Conservation (phyloP, 371 early-diverging fungal species). For the Saksenaea oblongispora region DNA sequence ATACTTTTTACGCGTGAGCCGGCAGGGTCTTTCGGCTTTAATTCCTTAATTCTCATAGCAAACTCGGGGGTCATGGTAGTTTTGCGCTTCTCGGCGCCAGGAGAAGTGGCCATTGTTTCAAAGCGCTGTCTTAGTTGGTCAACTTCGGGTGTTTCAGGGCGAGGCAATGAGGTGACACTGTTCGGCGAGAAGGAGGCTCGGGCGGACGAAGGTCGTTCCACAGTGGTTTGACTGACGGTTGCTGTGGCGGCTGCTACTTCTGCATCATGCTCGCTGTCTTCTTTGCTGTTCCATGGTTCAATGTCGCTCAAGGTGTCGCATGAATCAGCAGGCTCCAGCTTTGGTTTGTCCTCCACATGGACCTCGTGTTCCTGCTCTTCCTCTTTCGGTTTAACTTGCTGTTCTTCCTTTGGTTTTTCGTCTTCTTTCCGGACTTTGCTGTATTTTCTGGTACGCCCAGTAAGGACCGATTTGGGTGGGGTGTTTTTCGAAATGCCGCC, state of each 20-base stretch:
- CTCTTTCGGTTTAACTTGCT: slow-evolving; percentile 1
- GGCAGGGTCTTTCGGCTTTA: slow-evolving; percentile 37
- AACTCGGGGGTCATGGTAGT: slow-evolving; percentile 25
- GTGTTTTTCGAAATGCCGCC: slow-evolving; percentile 27
- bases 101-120: slow-evolving; percentile 25
- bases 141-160: slow-evolving; percentile 46
- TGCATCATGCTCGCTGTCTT: slow-evolving; percentile 42
- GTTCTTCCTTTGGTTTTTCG: not conserved
- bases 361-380: not conserved
- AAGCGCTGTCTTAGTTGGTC: slow-evolving; percentile 36
- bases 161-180: slow-evolving; percentile 27
- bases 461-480: slow-evolving; percentile 24
- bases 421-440: slow-evolving; percentile 8
- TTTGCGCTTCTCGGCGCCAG: not conserved
- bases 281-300: slow-evolving; percentile 14
- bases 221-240: not conserved
- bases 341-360: not conserved
- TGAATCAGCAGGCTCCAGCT: not conserved
- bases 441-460: slow-evolving; percentile 27
- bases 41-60: slow-evolving; percentile 32
- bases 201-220: slow-evolving; percentile 7
- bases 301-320: slow-evolving; percentile 6
- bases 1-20: slow-evolving; percentile 43
- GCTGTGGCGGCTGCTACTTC: slow-evolving; percentile 34
- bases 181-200: slow-evolving; percentile 30